Evolutionary conservation across 2,329 filamentous ascomycete species (phyloP), one percentile per base, ranked within the genome.

Genomic region (Colletotrichum musicola): DNA sequence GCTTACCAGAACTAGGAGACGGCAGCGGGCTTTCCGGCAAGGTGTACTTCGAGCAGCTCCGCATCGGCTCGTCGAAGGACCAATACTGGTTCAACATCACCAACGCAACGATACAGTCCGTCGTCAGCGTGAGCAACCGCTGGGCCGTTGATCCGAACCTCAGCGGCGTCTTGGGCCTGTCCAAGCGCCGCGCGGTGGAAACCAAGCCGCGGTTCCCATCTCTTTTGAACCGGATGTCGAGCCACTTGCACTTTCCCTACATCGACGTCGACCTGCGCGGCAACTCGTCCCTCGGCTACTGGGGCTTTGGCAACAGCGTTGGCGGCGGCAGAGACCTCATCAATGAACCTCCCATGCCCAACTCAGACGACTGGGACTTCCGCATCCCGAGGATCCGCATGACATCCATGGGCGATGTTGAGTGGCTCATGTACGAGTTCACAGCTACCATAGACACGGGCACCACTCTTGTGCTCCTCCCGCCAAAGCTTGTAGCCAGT

Each of bases 391-490:
- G 82, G 18, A 77, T 82, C 68, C 75, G 79, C 40, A 71, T 81
- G 35, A 77, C 73, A 22, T 73, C 74, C 62, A 74, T 75, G 7
- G 55, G 72, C 6, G 75, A 75, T 42, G 69, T 72, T 30, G 64
- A 76, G 47, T 80, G 79, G 73, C 77, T 35, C 6, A 35, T 38
- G 50, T 20, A 81, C 77, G 70, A 74, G 51, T 58, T 85, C 72
- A 79, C 80, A 30, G 86, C 89, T 54, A 90, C 92, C 63, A 83
- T 88, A 30, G 91, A 93, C 78, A 93, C 91, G 3, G 91, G 90
- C 25, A 92, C 90, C 4, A 89, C 90, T 1, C 81, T 93, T 61
- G 81, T 93, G 75, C 85, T 92, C 57, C 80, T 91, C 27, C 85
- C 87, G 35, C 80, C 84, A 16, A 79, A 82, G 9, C 80, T 91